Evolutionary conservation across 495 filamentous ascomycete genomes (phyloP).

Genomic region (Astrocystis sublimbata): DNA sequence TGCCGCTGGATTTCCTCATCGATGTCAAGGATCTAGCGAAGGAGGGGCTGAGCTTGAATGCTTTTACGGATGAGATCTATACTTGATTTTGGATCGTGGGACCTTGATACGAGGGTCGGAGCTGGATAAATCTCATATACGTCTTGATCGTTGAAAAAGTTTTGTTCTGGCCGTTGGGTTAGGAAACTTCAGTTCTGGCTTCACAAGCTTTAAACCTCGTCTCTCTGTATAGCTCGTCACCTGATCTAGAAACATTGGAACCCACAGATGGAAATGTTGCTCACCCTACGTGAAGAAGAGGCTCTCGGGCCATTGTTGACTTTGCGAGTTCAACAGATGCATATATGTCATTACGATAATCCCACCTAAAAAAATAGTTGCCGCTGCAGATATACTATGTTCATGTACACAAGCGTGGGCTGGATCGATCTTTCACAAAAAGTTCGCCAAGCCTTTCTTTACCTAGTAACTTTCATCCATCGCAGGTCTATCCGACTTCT

Average conservation of each 20-base stretch:
- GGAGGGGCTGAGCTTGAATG: constrained; percentile 77
- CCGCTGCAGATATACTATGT: neutral
- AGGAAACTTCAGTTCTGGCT: no score
- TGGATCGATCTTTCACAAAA: neutral
- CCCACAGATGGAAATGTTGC: no score
- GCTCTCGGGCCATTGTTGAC: no score
- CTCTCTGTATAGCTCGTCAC: no score
- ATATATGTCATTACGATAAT: constrained; percentile 13
- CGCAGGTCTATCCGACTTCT: neutral
- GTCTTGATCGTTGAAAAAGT: no score
- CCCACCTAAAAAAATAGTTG: no score
- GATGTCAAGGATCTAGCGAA: constrained; percentile 84
- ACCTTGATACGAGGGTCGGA: neutral
- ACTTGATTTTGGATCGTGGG: constrained; percentile 50
- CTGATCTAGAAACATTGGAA: no score
- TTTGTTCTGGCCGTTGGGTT: no score
- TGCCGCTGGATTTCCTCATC: constrained; percentile 87
- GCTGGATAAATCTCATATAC: no score
- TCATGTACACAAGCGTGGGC: constrained; percentile 6
- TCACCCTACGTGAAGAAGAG: no score
- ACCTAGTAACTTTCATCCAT: neutral
- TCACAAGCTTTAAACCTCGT: no score
- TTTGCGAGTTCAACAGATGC: no score
- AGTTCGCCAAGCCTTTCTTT: neutral
- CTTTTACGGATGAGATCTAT: constrained; percentile 79